Percentiles rank a stretch among this genome's conserved stretches.
These are phyloP conservation scores for Polytrichum commune DNA, from an alignment of 225 moss, liverwort and hornwort genomes.

Conservation along the genomic window DNA sequence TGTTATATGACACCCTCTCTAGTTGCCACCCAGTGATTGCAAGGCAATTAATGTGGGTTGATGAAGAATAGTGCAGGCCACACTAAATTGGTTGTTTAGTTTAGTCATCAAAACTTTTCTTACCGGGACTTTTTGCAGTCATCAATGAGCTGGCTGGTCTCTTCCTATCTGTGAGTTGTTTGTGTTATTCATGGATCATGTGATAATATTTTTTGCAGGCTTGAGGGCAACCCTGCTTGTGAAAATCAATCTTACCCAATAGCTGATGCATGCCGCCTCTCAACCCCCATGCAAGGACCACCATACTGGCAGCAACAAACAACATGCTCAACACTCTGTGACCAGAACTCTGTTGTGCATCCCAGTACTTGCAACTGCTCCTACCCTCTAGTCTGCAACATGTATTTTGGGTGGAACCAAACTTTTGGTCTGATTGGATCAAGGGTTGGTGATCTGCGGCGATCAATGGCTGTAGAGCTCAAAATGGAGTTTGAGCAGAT, in stretches of 20 bases:
- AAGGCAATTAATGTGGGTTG: too few relatives aligned
- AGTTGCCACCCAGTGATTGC: too few relatives aligned
- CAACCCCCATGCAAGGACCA: slow-evolving; percentile 6
- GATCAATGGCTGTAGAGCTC: slow-evolving; percentile 16
- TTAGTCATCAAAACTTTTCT: too few relatives aligned
- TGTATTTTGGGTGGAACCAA: slow-evolving; percentile 35
- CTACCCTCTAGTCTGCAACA: slow-evolving; percentile 37
- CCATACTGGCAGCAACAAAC: slow-evolving; percentile 33
- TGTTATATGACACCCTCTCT: too few relatives aligned
- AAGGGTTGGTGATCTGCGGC: slow-evolving; percentile 32
- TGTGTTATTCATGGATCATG: too few relatives aligned
- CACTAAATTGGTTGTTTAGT: too few relatives aligned
- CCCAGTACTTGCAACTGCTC: slow-evolving; percentile 41
- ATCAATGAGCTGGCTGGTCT: too few relatives aligned
- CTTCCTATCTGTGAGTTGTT: too few relatives aligned
- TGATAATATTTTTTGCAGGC: slow-evolving; percentile 9
- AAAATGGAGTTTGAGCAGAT: slow-evolving; percentile 11
- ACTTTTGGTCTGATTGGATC: slow-evolving; percentile 33
- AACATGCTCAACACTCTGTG: slow-evolving; percentile 24
- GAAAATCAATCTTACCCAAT: slow-evolving; percentile 36
- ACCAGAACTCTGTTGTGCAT: slow-evolving; percentile 18
- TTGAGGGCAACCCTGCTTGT: slow-evolving; percentile 52
- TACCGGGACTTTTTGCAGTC: background rate
- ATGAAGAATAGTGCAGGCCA: too few relatives aligned
- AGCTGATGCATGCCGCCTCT: slow-evolving; percentile 27